phyloP scores from a whole-genome alignment of 345 rosid genomes.

The Abelmoschus esculentus region DNA sequence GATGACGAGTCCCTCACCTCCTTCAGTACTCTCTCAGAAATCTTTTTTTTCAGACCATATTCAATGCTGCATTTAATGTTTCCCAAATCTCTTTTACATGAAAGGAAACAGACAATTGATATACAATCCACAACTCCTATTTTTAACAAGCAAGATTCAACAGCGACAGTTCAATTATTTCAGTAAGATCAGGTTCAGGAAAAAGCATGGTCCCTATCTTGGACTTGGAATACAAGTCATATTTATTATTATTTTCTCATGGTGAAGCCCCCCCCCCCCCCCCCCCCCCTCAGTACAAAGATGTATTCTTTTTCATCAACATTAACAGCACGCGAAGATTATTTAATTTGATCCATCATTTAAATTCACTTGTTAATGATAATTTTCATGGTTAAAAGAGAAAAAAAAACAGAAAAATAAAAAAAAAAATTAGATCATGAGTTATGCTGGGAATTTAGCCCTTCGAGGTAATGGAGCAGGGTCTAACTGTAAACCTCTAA shows the following conservation, averaged over 20 bases:
- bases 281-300: not conserved
- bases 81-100: not conserved
- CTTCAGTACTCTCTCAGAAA: not conserved
- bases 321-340: not conserved
- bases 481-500: not conserved
- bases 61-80: constrained; percentile 11
- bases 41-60: not conserved
- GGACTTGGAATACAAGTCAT: no score
- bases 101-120: constrained; percentile 5
- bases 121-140: not conserved
- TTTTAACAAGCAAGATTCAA: not conserved
- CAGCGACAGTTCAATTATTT: constrained; percentile 3
- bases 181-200: not conserved
- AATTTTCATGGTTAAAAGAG: not conserved
- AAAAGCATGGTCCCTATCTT: not conserved
- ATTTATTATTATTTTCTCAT: not conserved
- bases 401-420: not conserved
- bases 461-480: constrained; percentile 18
- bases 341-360: not conserved
- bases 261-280: not conserved
- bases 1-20: not conserved
- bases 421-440: not conserved
- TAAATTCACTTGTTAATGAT: not conserved
- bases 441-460: constrained; percentile 12
- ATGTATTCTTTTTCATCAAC: not conserved